Conservation (phyloP, 495 filamentous ascomycete species). For the Neurospora sp. region DNA sequence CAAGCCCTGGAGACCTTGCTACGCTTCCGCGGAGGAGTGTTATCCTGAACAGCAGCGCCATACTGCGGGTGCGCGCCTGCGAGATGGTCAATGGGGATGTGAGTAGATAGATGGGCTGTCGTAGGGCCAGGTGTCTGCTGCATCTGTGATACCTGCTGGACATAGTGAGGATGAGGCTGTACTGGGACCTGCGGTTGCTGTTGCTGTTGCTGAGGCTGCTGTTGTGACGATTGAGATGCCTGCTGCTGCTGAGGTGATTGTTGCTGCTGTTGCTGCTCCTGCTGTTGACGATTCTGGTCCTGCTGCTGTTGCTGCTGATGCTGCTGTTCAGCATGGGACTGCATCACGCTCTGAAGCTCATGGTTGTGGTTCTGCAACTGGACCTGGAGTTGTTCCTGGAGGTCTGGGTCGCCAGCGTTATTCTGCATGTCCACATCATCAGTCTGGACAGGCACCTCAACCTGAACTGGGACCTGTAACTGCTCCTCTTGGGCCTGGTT, state of each 20-base stretch:
- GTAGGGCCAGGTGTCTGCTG: conserved; percentile 8
- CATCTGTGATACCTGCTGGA: not conserved
- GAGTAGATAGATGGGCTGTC: conserved; percentile 22
- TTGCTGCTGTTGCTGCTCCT: conserved; percentile 15
- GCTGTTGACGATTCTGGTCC: conserved; percentile 8
- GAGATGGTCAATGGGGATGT: conserved; percentile 22
- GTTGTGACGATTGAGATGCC: not conserved
- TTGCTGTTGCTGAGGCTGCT: conserved; percentile 8
- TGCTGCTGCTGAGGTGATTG: conserved; percentile 5
- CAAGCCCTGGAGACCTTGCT: conserved; percentile 91
- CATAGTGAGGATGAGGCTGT: conserved; percentile 9
- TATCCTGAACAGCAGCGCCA: conserved; percentile 30
- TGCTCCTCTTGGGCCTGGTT: conserved; percentile 15
- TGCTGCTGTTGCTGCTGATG: conserved; percentile 2
- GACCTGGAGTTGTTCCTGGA: conserved; percentile 23
- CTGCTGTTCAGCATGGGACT: conserved; percentile 13
- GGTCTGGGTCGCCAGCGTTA: conserved; percentile 13
- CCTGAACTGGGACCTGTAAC: conserved; percentile 8
- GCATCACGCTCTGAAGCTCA: conserved; percentile 9
- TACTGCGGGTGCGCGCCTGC: conserved; percentile 12
- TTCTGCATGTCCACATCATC: conserved; percentile 3
- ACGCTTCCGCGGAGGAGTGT: conserved; percentile 65
- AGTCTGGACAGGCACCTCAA: not conserved
- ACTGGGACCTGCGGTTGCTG: conserved; percentile 1
- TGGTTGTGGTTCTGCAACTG: conserved; percentile 23